Conservation (phyloP, 768 basidiomycete genomes). For the Cystobasidium onofrii region DNA sequence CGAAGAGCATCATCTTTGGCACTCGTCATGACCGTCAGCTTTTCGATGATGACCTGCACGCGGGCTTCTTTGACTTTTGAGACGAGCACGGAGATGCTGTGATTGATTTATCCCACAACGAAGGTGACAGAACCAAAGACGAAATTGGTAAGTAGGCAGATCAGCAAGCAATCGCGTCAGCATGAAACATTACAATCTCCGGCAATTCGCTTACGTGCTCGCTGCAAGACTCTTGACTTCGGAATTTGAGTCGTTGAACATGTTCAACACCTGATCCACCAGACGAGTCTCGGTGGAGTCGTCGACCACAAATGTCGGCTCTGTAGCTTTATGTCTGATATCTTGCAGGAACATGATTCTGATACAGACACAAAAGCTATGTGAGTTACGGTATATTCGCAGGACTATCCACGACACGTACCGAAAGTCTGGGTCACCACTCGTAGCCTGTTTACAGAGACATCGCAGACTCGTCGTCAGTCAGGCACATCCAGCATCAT, state of each 20-base stretch:
- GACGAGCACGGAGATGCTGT: conserved; percentile 78
- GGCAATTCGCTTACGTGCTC: conserved; percentile 64
- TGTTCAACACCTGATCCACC: conserved; percentile 68
- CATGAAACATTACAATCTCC: background rate
- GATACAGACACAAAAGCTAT: background rate
- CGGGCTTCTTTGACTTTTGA: conserved; percentile 73
- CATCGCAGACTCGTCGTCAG: background rate
- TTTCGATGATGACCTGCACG: conserved; percentile 80
- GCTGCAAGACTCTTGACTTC: conserved; percentile 98
- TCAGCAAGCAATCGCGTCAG: background rate
- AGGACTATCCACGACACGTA: background rate
- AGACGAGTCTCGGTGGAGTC: conserved; percentile 77
- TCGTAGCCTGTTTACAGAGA: background rate
- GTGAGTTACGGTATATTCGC: background rate
- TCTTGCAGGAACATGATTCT: conserved; percentile 87
- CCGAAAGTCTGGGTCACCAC: conserved; percentile 25
- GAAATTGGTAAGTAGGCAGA: too few species aligned
- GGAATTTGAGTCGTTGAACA: conserved; percentile 89
- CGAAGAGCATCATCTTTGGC: conserved; percentile 85
- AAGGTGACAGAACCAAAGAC: background rate
- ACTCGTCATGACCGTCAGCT: conserved; percentile 70
- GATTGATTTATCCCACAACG: too few species aligned
- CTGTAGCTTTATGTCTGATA: conserved; percentile 72
- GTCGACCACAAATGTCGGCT: conserved; percentile 73
- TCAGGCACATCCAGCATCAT: background rate